Base-by-base conservation (phyloP, 768 basidiomycete species). In the Termitomyces sp. region DNA sequence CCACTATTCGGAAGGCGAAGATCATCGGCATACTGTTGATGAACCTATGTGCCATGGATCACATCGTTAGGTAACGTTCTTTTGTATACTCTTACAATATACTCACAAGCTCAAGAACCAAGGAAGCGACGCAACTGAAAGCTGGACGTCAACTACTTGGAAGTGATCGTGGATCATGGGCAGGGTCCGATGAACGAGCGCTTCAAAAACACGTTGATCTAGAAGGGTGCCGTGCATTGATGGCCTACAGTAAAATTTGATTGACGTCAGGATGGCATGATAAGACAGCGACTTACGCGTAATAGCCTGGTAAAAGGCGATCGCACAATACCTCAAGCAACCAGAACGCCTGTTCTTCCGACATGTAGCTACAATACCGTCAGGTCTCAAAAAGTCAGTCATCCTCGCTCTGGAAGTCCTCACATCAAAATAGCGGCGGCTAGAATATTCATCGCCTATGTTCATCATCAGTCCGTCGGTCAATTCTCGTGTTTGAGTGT, bases 341-440 rank as follows among this genome's bases (percentile, higher is more conserved):
- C 95, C 95, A 98, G 70, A 99, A 99, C 12, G 95, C 88, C 70
- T 98, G 96, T 64, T 98, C 97, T 72, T 99, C 97, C 2, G 94
- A 96, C 93, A 97, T 94, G 70, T 98, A 99, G 60, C 95, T 98
- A 63, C 10, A 39, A 20, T 29, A 3, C 18, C 6, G 13, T 66
- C 43, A 70, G 62, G 8, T 29, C 18, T 41, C 26, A 6, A 14
- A n/a, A 13, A 26, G 10, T 14, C 36, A 37, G 26, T 2, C 36
- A n/a, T 41, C 37, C 8, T 16, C 27, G n/a, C 6, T 27, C 20
- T n/a, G 26, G 4, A 27, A 7, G 83, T 61, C 64, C 85, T 63
- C 65, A 93, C 92, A 95, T 94, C 52, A 96, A 77, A 65, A 96
- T 88, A n/a, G 93, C 94, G 27, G 96, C 95, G 0, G 91, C 91